phyloP scores from a whole-genome alignment of 192 early-diverging fungal species.

The Coemansia interrupta region DNA sequence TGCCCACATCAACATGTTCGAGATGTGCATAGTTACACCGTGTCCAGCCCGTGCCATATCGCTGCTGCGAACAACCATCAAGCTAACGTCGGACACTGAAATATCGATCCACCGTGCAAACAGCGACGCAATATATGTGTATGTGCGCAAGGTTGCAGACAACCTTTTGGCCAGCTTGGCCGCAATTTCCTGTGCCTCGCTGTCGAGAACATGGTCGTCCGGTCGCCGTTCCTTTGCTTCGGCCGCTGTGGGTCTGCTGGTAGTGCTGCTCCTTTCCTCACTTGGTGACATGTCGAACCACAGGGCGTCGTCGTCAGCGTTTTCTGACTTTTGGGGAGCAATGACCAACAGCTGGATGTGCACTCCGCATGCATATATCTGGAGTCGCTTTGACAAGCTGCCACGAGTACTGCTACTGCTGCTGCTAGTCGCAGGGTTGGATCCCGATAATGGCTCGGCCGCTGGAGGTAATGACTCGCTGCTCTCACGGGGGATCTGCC shows the following conservation, averaged over 20 bases:
- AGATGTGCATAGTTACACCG: slow-evolving; percentile 42
- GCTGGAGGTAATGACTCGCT: slow-evolving; percentile 12
- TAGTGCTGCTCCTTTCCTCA: background rate
- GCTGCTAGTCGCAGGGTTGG: background rate
- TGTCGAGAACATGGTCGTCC: slow-evolving; percentile 26
- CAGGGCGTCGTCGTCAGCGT: slow-evolving; percentile 8
- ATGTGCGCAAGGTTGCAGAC: slow-evolving; percentile 43
- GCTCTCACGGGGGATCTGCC: slow-evolving; percentile 13
- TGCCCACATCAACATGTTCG: slow-evolving; percentile 40
- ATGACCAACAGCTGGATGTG: slow-evolving; percentile 31
- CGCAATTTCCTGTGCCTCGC: slow-evolving; percentile 25
- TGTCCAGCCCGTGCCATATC: slow-evolving; percentile 46
- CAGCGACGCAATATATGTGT: slow-evolving; percentile 45
- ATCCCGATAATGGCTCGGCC: background rate
- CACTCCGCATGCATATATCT: slow-evolving; percentile 47
- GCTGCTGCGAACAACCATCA: slow-evolving; percentile 37
- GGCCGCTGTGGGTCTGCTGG: background rate
- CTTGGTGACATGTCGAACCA: slow-evolving; percentile 21
- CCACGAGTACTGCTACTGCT: no score
- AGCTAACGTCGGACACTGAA: slow-evolving; percentile 28
- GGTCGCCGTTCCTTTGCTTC: background rate
- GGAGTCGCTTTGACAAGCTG: slow-evolving; percentile 38
- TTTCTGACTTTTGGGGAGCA: slow-evolving; percentile 1
- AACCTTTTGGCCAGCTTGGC: slow-evolving; percentile 38
- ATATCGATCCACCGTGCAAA: slow-evolving; percentile 52